Conservation (phyloP, 2,329 filamentous ascomycete species). For the Scedosporium apiospermum region DNA sequence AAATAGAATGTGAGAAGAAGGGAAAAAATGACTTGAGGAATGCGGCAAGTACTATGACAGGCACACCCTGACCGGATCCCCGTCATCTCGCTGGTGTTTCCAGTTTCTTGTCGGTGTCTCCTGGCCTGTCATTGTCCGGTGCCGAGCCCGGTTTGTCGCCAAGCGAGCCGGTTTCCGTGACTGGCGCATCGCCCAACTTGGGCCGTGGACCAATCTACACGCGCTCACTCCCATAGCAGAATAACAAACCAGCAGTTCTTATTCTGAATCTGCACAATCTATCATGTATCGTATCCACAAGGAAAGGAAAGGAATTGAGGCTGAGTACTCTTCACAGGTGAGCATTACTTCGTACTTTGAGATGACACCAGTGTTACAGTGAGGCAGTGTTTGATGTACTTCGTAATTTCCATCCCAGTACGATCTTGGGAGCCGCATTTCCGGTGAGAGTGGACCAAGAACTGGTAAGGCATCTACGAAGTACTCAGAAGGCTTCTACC, state of each 20-base stretch:
- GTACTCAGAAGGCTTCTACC: too few species aligned
- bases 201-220: too few species aligned
- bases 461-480: too few species aligned
- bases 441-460: not conserved
- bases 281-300: too few species aligned
- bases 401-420: not conserved
- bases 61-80: not conserved
- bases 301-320: too few species aligned
- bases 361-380: not conserved
- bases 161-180: not conserved
- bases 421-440: not conserved
- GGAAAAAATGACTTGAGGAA: too few species aligned
- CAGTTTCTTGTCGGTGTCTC: not conserved
- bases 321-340: too few species aligned
- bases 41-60: too few species aligned
- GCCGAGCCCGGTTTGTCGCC: not conserved
- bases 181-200: not conserved
- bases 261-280: too few species aligned
- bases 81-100: not conserved
- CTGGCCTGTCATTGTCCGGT: not conserved
- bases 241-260: too few species aligned
- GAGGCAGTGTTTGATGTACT: not conserved
- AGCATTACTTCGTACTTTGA: not conserved
- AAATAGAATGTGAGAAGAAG: too few species aligned
- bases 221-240: too few species aligned